Conservation (phyloP, 495 filamentous ascomycete species). For the Aspergillus indologenus region DNA sequence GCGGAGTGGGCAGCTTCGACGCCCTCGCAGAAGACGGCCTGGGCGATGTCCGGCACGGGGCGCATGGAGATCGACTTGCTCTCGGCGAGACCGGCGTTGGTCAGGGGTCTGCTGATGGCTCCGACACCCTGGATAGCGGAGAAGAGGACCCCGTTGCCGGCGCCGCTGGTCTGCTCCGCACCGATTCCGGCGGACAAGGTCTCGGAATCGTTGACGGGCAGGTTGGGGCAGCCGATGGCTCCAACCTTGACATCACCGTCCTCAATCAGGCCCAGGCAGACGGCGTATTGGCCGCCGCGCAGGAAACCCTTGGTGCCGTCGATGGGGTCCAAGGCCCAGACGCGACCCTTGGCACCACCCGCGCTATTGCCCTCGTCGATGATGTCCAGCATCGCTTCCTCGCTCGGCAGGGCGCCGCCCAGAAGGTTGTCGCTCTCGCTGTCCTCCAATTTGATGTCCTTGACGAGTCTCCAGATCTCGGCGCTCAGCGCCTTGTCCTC, state of each 20-base stretch:
- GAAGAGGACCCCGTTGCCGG: constrained; percentile 77
- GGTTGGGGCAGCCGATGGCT: constrained; percentile 90
- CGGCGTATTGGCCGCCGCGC: constrained; percentile 95
- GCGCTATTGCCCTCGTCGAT: constrained; percentile 80
- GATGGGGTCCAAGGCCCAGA: constrained; percentile 97
- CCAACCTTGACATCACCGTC: constrained; percentile 95
- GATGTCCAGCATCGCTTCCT: constrained; percentile 75
- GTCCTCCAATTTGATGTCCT: constrained; percentile 68
- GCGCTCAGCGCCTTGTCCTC: constrained; percentile 61
- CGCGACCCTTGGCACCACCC: constrained; percentile 76
- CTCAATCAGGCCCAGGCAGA: constrained; percentile 86
- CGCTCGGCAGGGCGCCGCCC: constrained; percentile 67
- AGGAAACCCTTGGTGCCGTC: constrained; percentile 98
- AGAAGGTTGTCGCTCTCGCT: constrained; percentile 59
- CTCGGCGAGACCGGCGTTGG: constrained; percentile 53
- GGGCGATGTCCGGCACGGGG: constrained; percentile 63
- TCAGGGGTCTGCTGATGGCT: constrained; percentile 69
- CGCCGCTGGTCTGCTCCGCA: constrained; percentile 61
- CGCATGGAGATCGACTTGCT: constrained; percentile 74
- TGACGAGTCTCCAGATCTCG: constrained; percentile 80
- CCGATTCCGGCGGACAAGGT: constrained; percentile 65
- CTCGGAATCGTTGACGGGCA: constrained; percentile 76
- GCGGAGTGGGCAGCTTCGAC: constrained; percentile 89
- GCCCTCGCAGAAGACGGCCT: constrained; percentile 90
- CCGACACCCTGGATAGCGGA: constrained; percentile 74